Evolutionary conservation across 805 yeast genomes (phyloP), one percentile per base, ranked within the genome.

Genomic region (Candida insectorum): DNA sequence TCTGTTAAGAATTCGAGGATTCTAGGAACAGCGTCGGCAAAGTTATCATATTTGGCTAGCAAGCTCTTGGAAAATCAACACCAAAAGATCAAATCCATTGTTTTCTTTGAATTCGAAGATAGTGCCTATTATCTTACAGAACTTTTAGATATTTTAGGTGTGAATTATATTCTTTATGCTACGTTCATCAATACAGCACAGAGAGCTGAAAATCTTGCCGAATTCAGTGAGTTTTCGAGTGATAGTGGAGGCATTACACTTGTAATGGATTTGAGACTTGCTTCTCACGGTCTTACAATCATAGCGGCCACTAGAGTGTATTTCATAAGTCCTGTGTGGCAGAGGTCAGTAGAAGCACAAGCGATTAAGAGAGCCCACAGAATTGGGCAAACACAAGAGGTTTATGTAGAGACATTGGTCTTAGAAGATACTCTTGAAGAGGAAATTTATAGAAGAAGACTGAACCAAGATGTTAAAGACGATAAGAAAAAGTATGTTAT

Each of bases 341-440:
- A 70, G 41, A 65, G 77, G 36, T 71, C 83, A 0, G 62, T 76
- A 13, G 88, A 81, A 49, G 87, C 87, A 0, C 88, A 81, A 47
- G 87, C 87, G 1, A 79, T 81, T 30, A 80, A 82, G 43, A 71
- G 89, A 60, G 82, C 87, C 0, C 89, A 81, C 55, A 69, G 88
- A 54, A 81, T 81, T 51, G 88, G 89, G 0, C 88, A 81, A 43
- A 60, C 65, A 0, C 58, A 65, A n/a, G 75, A 75, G 14, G 87
- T 81, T 0, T 58, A 54, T 49, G 88, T 81, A n/a, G 87, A 81
- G 47, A 81, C 87, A 0, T 55, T 81, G 36, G 73, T 81, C 3
- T 51, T 81, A 45, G 60, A 69, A 32, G 79, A 73, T 4, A 81
- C 87, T 0, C 61, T 81, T 29, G 88, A 81, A 44, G 83, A 81